Evolutionary conservation across 768 basidiomycete species (phyloP).

Genomic region (Sarcodon aspratus): DNA sequence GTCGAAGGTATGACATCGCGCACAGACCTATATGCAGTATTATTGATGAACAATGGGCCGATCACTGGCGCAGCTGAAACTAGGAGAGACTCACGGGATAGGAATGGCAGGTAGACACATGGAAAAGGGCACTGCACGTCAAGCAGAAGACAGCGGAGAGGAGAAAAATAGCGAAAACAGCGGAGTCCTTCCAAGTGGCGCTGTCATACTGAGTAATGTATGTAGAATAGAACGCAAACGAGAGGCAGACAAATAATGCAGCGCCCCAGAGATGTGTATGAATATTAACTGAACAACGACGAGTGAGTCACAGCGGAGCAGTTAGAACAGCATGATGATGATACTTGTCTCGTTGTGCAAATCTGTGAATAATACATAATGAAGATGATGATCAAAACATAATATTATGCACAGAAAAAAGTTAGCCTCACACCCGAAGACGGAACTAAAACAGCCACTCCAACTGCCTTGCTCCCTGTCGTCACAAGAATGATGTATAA

Average conservation of each 20-base stretch:
- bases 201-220: slow-evolving; percentile 40
- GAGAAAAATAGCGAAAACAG: slow-evolving; percentile 55
- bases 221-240: slow-evolving; percentile 38
- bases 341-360: slow-evolving; percentile 71
- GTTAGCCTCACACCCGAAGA: neutral
- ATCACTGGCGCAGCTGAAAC: neutral
- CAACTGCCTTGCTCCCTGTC: slow-evolving; percentile 6
- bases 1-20: slow-evolving; percentile 54
- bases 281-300: slow-evolving; percentile 56
- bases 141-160: slow-evolving; percentile 66
- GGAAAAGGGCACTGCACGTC: slow-evolving; percentile 58
- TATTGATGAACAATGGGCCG: neutral
- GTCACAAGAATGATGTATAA: neutral
- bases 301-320: slow-evolving; percentile 8
- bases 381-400: no score
- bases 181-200: slow-evolving; percentile 49
- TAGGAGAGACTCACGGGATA: slow-evolving; percentile 34
- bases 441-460: neutral
- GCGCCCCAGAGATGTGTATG: slow-evolving; percentile 73
- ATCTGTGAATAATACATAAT: slow-evolving; percentile 27
- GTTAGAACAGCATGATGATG: slow-evolving; percentile 5
- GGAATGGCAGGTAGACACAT: slow-evolving; percentile 67
- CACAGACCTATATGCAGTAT: slow-evolving; percentile 32
- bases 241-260: slow-evolving; percentile 43
- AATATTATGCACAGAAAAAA: no score